phyloP scores from a whole-genome alignment of 169 alveolate genomes.

The Plasmodium falciparum region DNA sequence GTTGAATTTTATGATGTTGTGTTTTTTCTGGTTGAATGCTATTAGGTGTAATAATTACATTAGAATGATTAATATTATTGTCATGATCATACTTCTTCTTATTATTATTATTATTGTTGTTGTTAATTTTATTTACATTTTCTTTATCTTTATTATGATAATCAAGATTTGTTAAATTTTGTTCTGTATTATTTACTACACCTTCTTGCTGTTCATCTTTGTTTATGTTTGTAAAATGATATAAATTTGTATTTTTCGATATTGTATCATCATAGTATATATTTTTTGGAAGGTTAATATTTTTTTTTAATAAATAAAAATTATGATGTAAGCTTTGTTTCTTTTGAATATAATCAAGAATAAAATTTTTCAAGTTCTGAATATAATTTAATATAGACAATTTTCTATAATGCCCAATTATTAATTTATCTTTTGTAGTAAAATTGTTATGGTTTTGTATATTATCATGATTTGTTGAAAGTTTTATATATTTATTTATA shows the following conservation, averaged over 20 bases:
- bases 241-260: conserved; percentile 35
- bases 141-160: not conserved
- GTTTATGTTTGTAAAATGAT: conserved; percentile 15
- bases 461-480: not conserved
- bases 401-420: conserved; percentile 30
- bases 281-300: conserved; percentile 24
- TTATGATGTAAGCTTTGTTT: conserved; percentile 39
- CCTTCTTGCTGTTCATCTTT: not conserved
- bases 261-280: conserved; percentile 28
- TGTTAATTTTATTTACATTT: not conserved
- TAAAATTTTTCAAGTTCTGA: conserved; percentile 23
- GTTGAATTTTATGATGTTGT: not conserved
- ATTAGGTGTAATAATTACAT: not conserved
- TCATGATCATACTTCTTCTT: not conserved
- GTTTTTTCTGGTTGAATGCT: not conserved
- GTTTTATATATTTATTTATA: not conserved
- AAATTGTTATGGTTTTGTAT: not conserved
- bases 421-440: conserved; percentile 10
- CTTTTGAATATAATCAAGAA: conserved; percentile 22
- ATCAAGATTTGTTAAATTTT: not conserved
- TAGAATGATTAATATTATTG: not conserved
- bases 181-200: not conserved
- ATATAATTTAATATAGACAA: conserved; percentile 26
- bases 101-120: not conserved
- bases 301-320: conserved; percentile 43